Base-by-base conservation (phyloP, 352 stramenopile species). In the Phytophthora uliginosa region DNA sequence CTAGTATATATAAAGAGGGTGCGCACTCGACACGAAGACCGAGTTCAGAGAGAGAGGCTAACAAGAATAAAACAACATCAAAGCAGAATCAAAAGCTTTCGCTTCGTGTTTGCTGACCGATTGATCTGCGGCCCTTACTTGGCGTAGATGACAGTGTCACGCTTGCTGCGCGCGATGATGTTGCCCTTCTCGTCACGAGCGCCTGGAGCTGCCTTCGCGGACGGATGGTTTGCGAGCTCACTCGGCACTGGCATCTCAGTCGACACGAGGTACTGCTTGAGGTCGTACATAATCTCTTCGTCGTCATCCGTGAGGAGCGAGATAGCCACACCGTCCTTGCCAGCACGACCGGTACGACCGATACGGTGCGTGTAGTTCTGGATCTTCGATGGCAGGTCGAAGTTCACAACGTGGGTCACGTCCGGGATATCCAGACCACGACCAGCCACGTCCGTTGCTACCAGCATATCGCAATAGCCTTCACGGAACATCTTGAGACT, bases 341-440 rank as follows among this genome's bases (percentile, higher is more conserved):
- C 98, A 4, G 98, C 98, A 78, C 98, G 95, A 54, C 98, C 98
- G 7, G 98, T 99, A 77, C 98, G 91, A 59, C 98, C 98, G 71
- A 99, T 99, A 64, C 98, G 92, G 87, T 99, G 98, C 75, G 89
- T 99, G 83, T 99, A 99, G 67, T 94, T 98, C 72, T 99, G 95
- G 78, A 99, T 99, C 74, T 98, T 98, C 15, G 83, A 95, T 13
- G 98, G 97, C 71, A 99, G 80, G 71, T 99, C 98, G 79, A 98
- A 99, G 83, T 99, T 99, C 73, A 99, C 95, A 2, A 99, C 97
- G 79, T 99, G 95, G 6, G 96, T 97, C 22, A 99, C 97, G 77
- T 99, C 95, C 7, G 96, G 95, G 70, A 99, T 99, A 83, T 99
- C 98, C 7, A 99, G 83, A 70, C 98, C 98, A 72, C 98, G 89